Evolutionary conservation across 1,139 yeast species (phyloP).

Genomic region (Fermentozyma sake): DNA sequence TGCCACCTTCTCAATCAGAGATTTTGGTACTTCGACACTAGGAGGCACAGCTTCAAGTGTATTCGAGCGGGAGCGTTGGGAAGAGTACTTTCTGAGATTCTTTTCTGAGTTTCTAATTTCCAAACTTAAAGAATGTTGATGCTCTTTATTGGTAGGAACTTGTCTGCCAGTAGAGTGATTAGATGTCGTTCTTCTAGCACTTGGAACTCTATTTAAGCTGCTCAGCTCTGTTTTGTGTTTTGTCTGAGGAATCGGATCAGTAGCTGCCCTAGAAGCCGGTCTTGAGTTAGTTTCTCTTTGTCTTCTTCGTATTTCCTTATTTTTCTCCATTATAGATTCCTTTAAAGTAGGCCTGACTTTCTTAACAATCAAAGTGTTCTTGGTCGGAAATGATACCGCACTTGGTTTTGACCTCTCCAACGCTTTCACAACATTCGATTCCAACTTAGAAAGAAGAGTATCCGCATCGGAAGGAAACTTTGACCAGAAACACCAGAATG

Average conservation of each 20-base stretch:
- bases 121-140: no score
- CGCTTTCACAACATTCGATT: slow-evolving; percentile 33
- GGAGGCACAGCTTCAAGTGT: no score
- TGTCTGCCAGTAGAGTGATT: no score
- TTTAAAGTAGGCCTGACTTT: slow-evolving; percentile 27
- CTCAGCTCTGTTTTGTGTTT: no score
- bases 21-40: no score
- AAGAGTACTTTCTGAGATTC: no score
- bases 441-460: slow-evolving; percentile 46
- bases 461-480: slow-evolving; percentile 46
- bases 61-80: no score
- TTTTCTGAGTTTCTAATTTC: no score
- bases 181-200: slow-evolving; percentile 1
- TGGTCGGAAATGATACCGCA: slow-evolving; percentile 5
- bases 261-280: slow-evolving; percentile 18
- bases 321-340: slow-evolving; percentile 31
- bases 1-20: no score
- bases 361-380: slow-evolving; percentile 5
- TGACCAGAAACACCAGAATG: slow-evolving; percentile 67
- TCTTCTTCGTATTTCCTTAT: slow-evolving; percentile 25
- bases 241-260: not conserved
- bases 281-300: slow-evolving; percentile 20
- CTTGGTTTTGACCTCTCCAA: slow-evolving; percentile 48
- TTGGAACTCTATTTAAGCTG: no score
- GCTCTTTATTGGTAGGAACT: no score